A percentile compares a stretch with the other conserved stretches of the same genome.
Conservation (phyloP, 2,329 filamentous ascomycete species). For the Penicillium oxalicum region DNA sequence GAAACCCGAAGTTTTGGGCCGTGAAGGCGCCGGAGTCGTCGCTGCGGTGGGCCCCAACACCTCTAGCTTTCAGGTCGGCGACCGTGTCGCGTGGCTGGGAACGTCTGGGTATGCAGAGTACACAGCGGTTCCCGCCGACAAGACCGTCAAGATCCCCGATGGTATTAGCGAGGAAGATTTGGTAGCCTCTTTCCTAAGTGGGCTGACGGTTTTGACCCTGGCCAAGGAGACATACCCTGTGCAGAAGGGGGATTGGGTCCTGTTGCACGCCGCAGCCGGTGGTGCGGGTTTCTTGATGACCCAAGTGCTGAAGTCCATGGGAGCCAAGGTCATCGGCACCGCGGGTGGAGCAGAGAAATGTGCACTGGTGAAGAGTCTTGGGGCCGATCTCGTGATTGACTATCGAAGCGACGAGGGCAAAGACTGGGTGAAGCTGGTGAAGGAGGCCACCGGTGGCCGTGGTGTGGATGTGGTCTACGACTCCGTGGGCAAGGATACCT, state of each 20-base stretch:
- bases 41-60: conserved; percentile 52
- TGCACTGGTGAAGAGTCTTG: conserved; percentile 58
- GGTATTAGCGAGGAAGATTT: conserved; percentile 56
- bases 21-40: conserved; percentile 70
- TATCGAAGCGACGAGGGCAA: conserved; percentile 80
- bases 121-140: conserved; percentile 47
- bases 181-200: conserved; percentile 69
- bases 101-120: conserved; percentile 55
- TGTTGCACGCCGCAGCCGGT: conserved; percentile 80
- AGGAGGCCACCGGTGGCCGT: conserved; percentile 70
- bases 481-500: conserved; percentile 77
- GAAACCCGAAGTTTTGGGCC: conserved; percentile 70
- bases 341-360: conserved; percentile 69
- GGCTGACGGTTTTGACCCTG: conserved; percentile 74
- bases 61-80: conserved; percentile 56
- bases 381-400: conserved; percentile 67
- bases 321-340: conserved; percentile 73
- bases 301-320: conserved; percentile 66
- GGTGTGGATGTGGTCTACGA: conserved; percentile 78
- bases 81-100: conserved; percentile 66
- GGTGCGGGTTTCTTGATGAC: conserved; percentile 71
- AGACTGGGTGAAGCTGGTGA: conserved; percentile 71
- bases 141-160: conserved; percentile 59
- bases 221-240: conserved; percentile 67
- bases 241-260: conserved; percentile 69